These are phyloP conservation scores for Marchantia paleacea DNA, from an alignment of 225 moss, liverwort and hornwort genomes.

Conservation along the genomic window DNA sequence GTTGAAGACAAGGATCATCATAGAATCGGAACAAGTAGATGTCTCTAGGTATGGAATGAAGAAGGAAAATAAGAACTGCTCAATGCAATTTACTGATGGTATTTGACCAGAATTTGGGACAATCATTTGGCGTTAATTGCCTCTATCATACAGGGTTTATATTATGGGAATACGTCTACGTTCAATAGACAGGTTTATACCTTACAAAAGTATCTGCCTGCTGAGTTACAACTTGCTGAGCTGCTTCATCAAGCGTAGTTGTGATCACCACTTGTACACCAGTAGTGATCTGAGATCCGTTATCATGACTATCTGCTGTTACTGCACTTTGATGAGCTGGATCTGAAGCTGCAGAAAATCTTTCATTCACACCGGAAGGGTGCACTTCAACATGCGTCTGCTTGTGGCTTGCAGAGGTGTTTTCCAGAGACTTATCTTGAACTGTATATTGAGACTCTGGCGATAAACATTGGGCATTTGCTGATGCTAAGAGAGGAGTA, in stretches of 20 bases:
- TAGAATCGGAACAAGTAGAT: neutral
- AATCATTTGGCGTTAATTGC: too few relatives aligned
- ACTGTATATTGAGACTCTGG: neutral
- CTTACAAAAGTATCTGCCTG: conserved; percentile 5
- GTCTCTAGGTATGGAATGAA: too few relatives aligned
- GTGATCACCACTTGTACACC: neutral
- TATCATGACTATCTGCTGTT: neutral
- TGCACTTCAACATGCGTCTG: neutral
- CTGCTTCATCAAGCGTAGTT: neutral
- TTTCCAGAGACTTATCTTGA: neutral
- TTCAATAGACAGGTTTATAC: neutral
- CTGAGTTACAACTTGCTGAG: neutral
- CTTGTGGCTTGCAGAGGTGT: conserved; percentile 13
- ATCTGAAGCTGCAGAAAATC: conserved; percentile 19
- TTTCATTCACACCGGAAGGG: conserved; percentile 11
- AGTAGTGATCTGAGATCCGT: neutral
- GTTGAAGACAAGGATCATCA: neutral
- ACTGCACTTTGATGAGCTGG: conserved; percentile 22
- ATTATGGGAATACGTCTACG: too few relatives aligned
- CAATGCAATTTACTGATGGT: too few relatives aligned
- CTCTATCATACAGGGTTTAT: too few relatives aligned
- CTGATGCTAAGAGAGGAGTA: conserved; percentile 18
- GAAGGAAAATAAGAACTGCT: too few relatives aligned
- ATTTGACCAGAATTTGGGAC: too few relatives aligned
- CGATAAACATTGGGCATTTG: conserved; percentile 7